Evolutionary conservation across 805 yeast genomes (phyloP).

Genomic region (Saturnispora sekii): DNA sequence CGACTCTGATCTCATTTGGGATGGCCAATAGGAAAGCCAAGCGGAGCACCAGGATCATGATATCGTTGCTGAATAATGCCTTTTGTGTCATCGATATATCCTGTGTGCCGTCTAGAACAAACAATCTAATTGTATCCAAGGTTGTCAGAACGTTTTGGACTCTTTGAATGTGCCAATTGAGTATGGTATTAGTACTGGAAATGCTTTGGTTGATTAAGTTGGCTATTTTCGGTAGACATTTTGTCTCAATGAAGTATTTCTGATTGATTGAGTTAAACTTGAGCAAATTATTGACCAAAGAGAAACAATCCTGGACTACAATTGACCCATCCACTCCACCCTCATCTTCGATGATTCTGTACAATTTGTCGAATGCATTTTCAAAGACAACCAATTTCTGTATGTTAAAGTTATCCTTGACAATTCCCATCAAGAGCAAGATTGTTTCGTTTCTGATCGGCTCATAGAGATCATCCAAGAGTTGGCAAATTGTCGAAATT

Average conservation of each 20-base stretch:
- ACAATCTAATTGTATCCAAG: constrained; percentile 61
- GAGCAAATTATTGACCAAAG: constrained; percentile 61
- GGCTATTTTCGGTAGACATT: constrained; percentile 59
- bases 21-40: constrained; percentile 60
- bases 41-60: constrained; percentile 55
- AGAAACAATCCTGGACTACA: constrained; percentile 84
- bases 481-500: constrained; percentile 58
- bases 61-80: constrained; percentile 47
- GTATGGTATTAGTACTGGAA: constrained; percentile 27
- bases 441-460: constrained; percentile 87
- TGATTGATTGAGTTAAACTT: constrained; percentile 86
- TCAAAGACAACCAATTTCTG: constrained; percentile 94
- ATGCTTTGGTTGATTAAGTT: constrained; percentile 43
- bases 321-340: constrained; percentile 86
- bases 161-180: constrained; percentile 74
- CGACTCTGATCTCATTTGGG: constrained; percentile 55
- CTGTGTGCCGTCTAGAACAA: constrained; percentile 66
- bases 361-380: constrained; percentile 75
- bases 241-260: constrained; percentile 77
- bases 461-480: constrained; percentile 59
- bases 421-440: constrained; percentile 71
- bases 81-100: constrained; percentile 52
- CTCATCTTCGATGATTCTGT: constrained; percentile 72
- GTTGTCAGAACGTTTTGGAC: constrained; percentile 54
- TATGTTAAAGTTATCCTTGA: constrained; percentile 70